Percentiles rank a stretch among this genome's conserved stretches.
Evolutionary conservation across 495 filamentous ascomycete genomes (phyloP).

Genomic region (Neurospora discreta): DNA sequence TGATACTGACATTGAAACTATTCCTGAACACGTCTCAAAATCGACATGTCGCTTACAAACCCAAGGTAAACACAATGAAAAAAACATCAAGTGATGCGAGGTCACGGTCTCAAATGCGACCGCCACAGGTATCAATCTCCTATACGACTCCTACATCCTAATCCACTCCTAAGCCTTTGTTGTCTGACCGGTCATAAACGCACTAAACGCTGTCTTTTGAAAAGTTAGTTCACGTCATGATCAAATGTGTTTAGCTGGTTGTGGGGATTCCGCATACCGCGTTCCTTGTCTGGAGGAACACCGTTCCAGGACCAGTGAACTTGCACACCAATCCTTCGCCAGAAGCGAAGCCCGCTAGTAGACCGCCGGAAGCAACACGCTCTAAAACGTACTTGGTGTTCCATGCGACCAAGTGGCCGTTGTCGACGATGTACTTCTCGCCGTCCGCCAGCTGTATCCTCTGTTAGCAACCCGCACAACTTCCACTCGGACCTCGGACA

Average conservation of each 20-base stretch:
- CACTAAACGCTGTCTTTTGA: constrained; percentile 30
- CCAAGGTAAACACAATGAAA: neutral
- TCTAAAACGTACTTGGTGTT: constrained; percentile 89
- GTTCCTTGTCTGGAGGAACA: constrained; percentile 92
- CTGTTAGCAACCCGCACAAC: neutral
- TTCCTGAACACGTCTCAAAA: neutral
- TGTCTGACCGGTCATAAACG: constrained; percentile 34
- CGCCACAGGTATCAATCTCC: neutral
- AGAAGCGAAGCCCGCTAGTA: constrained; percentile 67
- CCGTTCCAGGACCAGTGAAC: constrained; percentile 83
- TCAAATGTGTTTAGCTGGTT: neutral
- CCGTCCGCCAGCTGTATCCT: constrained; percentile 50
- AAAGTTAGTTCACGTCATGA: neutral
- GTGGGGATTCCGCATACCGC: constrained; percentile 36
- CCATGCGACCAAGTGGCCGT: constrained; percentile 94
- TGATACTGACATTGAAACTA: neutral
- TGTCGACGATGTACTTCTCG: constrained; percentile 87
- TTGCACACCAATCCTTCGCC: constrained; percentile 88
- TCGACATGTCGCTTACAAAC: neutral
- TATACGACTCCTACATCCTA: neutral
- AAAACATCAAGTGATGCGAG: neutral
- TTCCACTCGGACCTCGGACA: neutral
- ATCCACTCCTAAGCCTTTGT: neutral
- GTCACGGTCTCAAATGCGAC: neutral
- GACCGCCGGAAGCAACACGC: constrained; percentile 77